Conservation (phyloP, 2,329 filamentous ascomycete species). For the Aspergillus novofumigatus region DNA sequence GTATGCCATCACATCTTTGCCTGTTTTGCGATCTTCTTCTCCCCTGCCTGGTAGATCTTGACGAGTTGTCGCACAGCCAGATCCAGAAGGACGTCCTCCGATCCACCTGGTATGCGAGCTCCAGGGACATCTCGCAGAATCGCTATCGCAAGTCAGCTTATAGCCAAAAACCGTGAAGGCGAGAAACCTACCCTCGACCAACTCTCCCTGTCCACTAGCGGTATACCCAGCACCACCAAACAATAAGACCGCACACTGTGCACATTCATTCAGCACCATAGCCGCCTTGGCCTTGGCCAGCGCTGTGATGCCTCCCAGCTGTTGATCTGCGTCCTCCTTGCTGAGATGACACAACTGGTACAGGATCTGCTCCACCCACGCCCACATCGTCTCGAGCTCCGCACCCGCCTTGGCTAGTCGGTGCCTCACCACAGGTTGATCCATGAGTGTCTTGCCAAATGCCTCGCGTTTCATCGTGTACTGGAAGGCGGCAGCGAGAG, state of each 20-base stretch:
- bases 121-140: constrained; percentile 63
- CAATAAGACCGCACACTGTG: constrained; percentile 63
- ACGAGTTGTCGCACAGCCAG: constrained; percentile 65
- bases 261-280: constrained; percentile 68
- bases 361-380: constrained; percentile 68
- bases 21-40: constrained; percentile 25
- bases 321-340: constrained; percentile 42
- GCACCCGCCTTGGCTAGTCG: constrained; percentile 67
- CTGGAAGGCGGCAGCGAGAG: constrained; percentile 55
- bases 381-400: constrained; percentile 64
- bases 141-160: constrained; percentile 39
- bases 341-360: constrained; percentile 62
- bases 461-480: constrained; percentile 64
- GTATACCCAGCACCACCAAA: constrained; percentile 75
- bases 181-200: constrained; percentile 60
- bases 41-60: constrained; percentile 55
- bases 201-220: constrained; percentile 64
- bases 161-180: constrained; percentile 1
- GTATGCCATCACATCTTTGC: constrained; percentile 23
- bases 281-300: constrained; percentile 69
- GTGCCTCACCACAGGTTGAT: constrained; percentile 70
- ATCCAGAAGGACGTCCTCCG: constrained; percentile 70
- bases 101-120: constrained; percentile 62
- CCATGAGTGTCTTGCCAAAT: constrained; percentile 65
- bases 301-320: constrained; percentile 68